Percentiles rank a stretch among this genome's conserved stretches.
Evolutionary conservation across 2,329 filamentous ascomycete genomes (phyloP).

Genomic region (Bisporella sp.): DNA sequence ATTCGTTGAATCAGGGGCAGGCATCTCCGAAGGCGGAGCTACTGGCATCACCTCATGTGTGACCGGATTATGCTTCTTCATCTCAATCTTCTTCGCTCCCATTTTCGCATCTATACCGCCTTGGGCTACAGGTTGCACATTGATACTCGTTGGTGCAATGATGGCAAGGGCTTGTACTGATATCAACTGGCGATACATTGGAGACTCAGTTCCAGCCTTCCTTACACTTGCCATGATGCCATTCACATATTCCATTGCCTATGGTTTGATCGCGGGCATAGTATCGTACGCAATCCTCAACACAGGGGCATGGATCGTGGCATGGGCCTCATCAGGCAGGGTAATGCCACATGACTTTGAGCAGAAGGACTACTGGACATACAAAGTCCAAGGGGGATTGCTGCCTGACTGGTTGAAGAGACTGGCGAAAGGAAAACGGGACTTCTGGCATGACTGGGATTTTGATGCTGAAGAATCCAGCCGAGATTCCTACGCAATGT

Average conservation of each 20-base stretch:
- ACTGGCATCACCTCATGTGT: conserved; percentile 78
- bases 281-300: conserved; percentile 73
- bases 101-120: conserved; percentile 86
- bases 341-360: conserved; percentile 70
- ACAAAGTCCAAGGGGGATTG: conserved; percentile 66
- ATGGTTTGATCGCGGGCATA: conserved; percentile 76
- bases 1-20: conserved; percentile 83
- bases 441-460: conserved; percentile 21
- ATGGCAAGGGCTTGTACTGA: conserved; percentile 74
- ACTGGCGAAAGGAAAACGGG: conserved; percentile 38
- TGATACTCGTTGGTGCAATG: conserved; percentile 80
- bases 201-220: conserved; percentile 79
- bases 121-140: conserved; percentile 84
- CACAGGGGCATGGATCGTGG: conserved; percentile 59
- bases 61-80: conserved; percentile 77
- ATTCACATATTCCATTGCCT: conserved; percentile 83
- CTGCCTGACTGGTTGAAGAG: conserved; percentile 68
- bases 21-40: conserved; percentile 80
- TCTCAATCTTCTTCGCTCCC: conserved; percentile 82
- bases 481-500: conserved; percentile 7
- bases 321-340: conserved; percentile 58
- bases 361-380: conserved; percentile 75
- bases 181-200: conserved; percentile 85
- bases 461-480: conserved; percentile 14
- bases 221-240: conserved; percentile 81